phyloP scores from a whole-genome alignment of 1,139 yeast genomes.

The Diutina scorzettiae region DNA sequence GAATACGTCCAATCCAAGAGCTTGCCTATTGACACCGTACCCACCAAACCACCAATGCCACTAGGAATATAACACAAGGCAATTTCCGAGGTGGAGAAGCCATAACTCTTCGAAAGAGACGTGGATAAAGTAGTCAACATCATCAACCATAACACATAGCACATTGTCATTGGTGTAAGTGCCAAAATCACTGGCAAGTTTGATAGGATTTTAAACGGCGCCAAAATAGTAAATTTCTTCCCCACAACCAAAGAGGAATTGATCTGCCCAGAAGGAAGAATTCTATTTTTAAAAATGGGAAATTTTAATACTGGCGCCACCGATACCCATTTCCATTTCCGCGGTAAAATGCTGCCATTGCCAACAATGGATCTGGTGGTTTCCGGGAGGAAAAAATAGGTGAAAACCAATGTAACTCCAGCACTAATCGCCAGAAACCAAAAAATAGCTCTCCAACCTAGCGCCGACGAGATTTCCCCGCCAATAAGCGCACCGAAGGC shows the following conservation, averaged over 20 bases:
- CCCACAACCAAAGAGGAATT: conserved; percentile 14
- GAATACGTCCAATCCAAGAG: conserved; percentile 34
- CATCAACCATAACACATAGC: conserved; percentile 61
- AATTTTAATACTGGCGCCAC: conserved; percentile 7
- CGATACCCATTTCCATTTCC: background rate
- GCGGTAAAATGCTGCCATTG: conserved; percentile 25
- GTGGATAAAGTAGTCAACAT: conserved; percentile 54
- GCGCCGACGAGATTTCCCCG: conserved; percentile 24
- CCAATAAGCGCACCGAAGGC: conserved; percentile 73
- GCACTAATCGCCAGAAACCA: conserved; percentile 61
- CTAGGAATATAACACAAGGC: conserved; percentile 56
- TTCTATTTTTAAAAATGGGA: background rate
- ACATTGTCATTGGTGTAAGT: conserved; percentile 43
- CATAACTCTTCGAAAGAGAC: conserved; percentile 34
- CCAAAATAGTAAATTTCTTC: conserved; percentile 24
- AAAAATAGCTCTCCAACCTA: conserved; percentile 24
- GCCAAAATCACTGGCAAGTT: conserved; percentile 18
- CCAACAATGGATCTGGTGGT: conserved; percentile 62
- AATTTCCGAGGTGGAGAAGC: conserved; percentile 37
- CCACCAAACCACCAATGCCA: conserved; percentile 46
- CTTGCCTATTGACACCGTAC: conserved; percentile 37
- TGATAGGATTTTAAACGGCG: conserved; percentile 31
- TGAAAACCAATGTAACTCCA: conserved; percentile 25
- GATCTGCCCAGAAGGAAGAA: background rate
- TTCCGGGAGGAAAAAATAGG: conserved; percentile 47